Base-by-base conservation (phyloP, 352 stramenopile species). In the Phytopythium montanum region DNA sequence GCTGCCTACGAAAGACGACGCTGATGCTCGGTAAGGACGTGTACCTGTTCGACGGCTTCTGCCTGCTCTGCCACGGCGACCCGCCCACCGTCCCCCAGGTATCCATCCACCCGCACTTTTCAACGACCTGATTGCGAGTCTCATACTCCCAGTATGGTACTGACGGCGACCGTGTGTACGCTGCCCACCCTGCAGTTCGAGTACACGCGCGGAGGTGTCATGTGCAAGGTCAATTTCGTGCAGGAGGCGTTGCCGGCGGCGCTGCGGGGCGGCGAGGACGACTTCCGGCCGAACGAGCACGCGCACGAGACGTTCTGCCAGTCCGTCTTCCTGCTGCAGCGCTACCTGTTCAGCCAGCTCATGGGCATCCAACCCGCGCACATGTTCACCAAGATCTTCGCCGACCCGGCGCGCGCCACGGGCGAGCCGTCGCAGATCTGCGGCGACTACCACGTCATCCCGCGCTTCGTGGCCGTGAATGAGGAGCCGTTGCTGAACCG, bases 31-130 rank as follows among this genome's bases (percentile, higher is more conserved):
- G 82, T 19, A 69, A 75, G 31, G 70, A 70, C 28, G 68, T 89
- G 25, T 92, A 91, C 59, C 60, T 93, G 28, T 95, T 95, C 54
- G 87, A 95, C 51, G 87, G 87, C 36, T 94, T 94, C 60, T 94
- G 90, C 72, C 59, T 95, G 55, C 70, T 95, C 18, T 92, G 75
- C 42, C 85, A 94, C 25, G 69, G 75, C 34, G 69, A 88, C 4
- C 72, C 76, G 10, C 65, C 66, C 1, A 66, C 83, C 10, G 70
- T 92, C 19, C 79, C 84, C 14, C 75, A 85, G 62, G 86, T 92
- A 59, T 51, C n/a, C 3, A 9, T 7, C 10, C 10, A 41, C 36
- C n/a, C n/a, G n/a, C n/a, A n/a, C n/a, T n/a, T n/a, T n/a, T n/a
- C n/a, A n/a, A n/a, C n/a, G n/a, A n/a, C n/a, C n/a, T n/a, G n/a